Evolutionary conservation across 2,329 filamentous ascomycete species (phyloP), one percentile per base, ranked within the genome.

Genomic region (Botrytis aclada): DNA sequence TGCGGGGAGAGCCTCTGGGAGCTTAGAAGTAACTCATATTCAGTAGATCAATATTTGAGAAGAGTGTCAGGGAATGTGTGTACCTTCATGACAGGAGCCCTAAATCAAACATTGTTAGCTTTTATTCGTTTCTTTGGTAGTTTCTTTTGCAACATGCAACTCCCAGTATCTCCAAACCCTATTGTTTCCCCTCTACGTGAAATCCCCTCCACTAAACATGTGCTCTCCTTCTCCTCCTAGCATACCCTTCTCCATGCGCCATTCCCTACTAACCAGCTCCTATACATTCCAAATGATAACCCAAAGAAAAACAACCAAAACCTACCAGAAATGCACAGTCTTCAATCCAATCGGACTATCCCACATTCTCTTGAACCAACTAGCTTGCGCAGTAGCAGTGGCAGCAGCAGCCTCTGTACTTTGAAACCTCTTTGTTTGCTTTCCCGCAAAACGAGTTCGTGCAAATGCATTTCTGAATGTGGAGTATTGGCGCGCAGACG

Each of bases 291-390:
- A 32, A 14, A 16, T 29, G 6, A 29, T 25, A 41, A 47, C 3
- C 18, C n/a, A 60, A 29, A 37, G 20, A 61, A 70, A 67, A 51
- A 51, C 1, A 22, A 39, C 25, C 41, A 34, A 34, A 56, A 72
- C 87, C 77, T 86, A 95, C 95, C 96, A 99, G 86, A 99, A 99
- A 84, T 99, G 96, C 80, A 99, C 96, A 75, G 96, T 99, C 91
- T 94, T 94, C 79, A 95, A 79, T 69, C 93, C 93, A 76, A 95
- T 84, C 75, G 93, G 92, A 83, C 92, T 94, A 83, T 93, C 89
- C 92, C 91, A 94, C 87, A 97, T 89, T 83, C 90, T 90, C 86
- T 91, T 90, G 83, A 96, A 90, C 86, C 87, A 90, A 80, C 85
- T 84, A 32, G 41, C 69, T 39, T 70, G 69, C 75, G 58, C 82